Conservation (phyloP, 1,139 yeast species). For the Yamadazyma dendronema region DNA sequence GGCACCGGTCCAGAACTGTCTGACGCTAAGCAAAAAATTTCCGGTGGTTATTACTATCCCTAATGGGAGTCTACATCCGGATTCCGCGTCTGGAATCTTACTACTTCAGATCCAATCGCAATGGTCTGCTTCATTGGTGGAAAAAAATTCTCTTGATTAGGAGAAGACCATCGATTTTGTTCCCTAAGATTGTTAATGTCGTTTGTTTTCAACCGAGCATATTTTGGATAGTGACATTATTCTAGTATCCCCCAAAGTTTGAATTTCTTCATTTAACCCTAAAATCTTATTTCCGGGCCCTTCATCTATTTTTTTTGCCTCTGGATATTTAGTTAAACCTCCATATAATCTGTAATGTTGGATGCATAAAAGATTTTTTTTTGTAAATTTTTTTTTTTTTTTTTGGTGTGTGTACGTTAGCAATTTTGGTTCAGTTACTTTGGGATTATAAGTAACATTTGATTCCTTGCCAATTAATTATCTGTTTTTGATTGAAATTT, state of each 20-base stretch:
- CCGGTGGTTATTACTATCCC: neutral
- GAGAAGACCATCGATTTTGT: too few species aligned
- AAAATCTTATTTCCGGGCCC: neutral
- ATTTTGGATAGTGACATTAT: too few species aligned
- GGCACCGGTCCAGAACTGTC: neutral
- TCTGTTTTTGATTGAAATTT: neutral
- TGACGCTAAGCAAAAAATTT: too few species aligned
- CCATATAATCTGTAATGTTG: neutral
- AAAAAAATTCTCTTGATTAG: too few species aligned
- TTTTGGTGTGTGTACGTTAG: neutral
- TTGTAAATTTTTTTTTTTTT: neutral
- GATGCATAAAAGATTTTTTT: slow-evolving; percentile 1
- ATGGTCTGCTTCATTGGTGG: too few species aligned
- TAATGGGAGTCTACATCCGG: neutral
- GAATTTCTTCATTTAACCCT: neutral
- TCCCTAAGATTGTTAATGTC: too few species aligned
- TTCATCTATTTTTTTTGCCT: neutral
- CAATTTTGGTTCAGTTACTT: neutral
- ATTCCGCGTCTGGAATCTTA: too few species aligned
- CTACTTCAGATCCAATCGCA: too few species aligned
- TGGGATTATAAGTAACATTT: slow-evolving; percentile 3
- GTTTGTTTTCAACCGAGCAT: too few species aligned
- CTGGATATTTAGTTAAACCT: neutral
- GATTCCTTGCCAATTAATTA: neutral
- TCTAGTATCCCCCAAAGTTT: neutral